Percentiles rank a stretch among this genome's conserved stretches.
Evolutionary conservation across 352 stramenopile species (phyloP).

Genomic region (Phytophthora colocasiae): DNA sequence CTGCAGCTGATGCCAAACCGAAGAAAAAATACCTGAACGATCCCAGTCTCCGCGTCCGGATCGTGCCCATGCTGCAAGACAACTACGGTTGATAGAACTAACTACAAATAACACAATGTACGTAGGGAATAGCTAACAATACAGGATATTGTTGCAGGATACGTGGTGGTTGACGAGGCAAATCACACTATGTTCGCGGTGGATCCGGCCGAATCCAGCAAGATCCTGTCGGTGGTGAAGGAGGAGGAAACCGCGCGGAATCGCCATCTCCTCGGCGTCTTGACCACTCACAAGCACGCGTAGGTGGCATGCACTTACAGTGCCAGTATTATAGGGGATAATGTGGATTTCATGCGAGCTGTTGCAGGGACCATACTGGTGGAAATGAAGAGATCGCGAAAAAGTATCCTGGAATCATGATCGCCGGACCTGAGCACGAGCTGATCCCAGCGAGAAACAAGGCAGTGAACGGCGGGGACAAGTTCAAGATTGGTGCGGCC

Average conservation of each 20-base stretch:
- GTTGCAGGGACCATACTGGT: constrained; percentile 74
- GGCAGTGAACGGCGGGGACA: constrained; percentile 77
- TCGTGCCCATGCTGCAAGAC: constrained; percentile 85
- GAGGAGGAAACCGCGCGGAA: constrained; percentile 74
- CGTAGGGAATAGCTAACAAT: background rate
- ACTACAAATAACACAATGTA: background rate
- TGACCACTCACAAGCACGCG: constrained; percentile 95
- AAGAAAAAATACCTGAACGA: constrained; percentile 75
- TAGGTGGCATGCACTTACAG: constrained; percentile 36
- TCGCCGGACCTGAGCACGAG: constrained; percentile 78
- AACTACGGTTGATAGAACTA: constrained; percentile 67
- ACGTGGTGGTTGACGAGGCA: constrained; percentile 79
- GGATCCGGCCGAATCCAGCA: constrained; percentile 69
- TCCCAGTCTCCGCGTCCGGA: constrained; percentile 80
- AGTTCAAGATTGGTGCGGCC: constrained; percentile 80
- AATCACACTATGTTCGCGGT: constrained; percentile 89
- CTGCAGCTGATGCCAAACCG: constrained; percentile 10
- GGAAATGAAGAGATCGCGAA: constrained; percentile 76
- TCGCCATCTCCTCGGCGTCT: constrained; percentile 83
- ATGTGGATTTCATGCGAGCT: constrained; percentile 1
- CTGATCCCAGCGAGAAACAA: constrained; percentile 78
- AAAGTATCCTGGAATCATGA: constrained; percentile 69
- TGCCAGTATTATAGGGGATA: background rate
- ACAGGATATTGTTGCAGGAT: constrained; percentile 43
- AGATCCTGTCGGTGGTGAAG: constrained; percentile 70